Evolutionary conservation across 1,284 basidiomycete genomes (phyloP), one percentile per base, ranked within the genome.

Genomic region (Vanrija humicola): DNA sequence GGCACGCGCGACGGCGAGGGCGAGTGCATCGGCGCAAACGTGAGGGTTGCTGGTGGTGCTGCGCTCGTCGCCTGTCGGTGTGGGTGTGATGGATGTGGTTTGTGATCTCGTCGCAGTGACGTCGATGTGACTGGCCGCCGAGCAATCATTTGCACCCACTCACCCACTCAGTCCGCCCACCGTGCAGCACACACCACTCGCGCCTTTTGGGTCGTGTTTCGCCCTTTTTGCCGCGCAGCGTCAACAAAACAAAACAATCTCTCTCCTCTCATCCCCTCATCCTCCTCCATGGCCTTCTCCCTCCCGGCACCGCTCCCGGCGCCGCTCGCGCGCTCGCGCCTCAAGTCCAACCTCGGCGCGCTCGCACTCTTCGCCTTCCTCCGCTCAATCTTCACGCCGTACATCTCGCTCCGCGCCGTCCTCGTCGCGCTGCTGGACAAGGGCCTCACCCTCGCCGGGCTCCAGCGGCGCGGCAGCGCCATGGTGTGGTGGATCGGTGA

Each of bases 321-420:
- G 16, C 46, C 62, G 10, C 47, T 67, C 46, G 69, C 70, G 12
- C 59, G 54, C 14, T 62, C 62, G 15, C 60, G 71, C 6, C 64
- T 75, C 16, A 72, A 72, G 57, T 57, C 64, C 47, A 75, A 72
- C 58, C 43, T 69, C 28, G 70, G 68, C 52, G 54, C 58, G 7
- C 53, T 75, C 26, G 58, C 64, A 6, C 56, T 75, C n/a, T 34
- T 56, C 47, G 23, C 54, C 39, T 56, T 72, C 50, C 39, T 48
- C 4, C 57, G 61, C 10, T 55, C 53, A 2, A n/a, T 66, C 18
- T 72, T 73, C 54, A 62, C 70, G 29, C 70, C 71, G 2, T 74
- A 69, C 51, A 53, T 61, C 26, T 46, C 64, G 6, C 19, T 73
- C 23, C 48, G 65, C n/a, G 47, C 60, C 1, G 52, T 60, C 3